Conservation (phyloP, 306 rosid species). For the Mimosa bimucronata region DNA sequence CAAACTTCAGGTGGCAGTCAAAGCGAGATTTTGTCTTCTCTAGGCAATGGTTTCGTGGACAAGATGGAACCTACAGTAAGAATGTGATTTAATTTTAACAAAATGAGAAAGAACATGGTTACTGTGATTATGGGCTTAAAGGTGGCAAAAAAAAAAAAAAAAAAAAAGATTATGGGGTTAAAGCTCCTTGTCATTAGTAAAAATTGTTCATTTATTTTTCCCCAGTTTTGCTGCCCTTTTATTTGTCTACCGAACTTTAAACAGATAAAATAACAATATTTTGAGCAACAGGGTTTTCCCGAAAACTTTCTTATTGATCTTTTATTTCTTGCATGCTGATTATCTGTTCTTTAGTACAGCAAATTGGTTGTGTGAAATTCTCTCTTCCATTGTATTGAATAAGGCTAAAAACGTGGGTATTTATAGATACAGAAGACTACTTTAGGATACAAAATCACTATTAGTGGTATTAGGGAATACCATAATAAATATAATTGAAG, state of each 20-base stretch:
- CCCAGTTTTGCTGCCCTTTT: too few relatives aligned
- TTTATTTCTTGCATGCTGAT: too few relatives aligned
- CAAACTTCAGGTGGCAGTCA: constrained; percentile 76
- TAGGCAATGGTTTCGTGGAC: constrained; percentile 93
- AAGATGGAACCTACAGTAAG: constrained; percentile 97
- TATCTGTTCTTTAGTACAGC: too few relatives aligned
- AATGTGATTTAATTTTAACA: constrained; percentile 10
- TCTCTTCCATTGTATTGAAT: background rate
- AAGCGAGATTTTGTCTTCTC: constrained; percentile 91
- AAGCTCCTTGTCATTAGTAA: too few relatives aligned
- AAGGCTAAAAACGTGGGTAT: background rate
- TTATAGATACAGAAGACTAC: background rate
- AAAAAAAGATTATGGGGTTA: too few relatives aligned
- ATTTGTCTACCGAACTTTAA: too few relatives aligned
- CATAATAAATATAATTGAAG: background rate
- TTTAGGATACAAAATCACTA: background rate
- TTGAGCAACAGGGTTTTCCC: too few relatives aligned
- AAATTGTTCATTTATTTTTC: too few relatives aligned
- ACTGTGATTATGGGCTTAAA: background rate
- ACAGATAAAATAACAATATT: too few relatives aligned
- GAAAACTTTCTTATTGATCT: too few relatives aligned
- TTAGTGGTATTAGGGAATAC: background rate
- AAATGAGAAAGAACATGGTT: background rate
- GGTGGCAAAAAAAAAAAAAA: too few relatives aligned
- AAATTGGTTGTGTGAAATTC: background rate